Evolutionary conservation across 140 eudicot genomes (phyloP).

Genomic region (Cichorium intybus): DNA sequence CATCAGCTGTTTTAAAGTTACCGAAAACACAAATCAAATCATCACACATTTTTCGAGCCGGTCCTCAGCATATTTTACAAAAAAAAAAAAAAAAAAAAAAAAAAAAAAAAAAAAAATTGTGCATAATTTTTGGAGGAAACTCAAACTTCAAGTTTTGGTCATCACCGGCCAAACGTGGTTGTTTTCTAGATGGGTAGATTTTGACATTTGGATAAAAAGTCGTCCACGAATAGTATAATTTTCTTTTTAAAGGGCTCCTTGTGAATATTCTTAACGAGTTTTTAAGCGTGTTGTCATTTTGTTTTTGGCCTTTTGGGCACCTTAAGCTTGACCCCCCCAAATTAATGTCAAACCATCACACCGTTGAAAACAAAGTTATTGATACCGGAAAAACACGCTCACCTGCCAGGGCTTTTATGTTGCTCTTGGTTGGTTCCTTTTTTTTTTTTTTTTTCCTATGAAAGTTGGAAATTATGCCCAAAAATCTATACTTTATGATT

Average conservation of each 20-base stretch:
- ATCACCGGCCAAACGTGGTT: conserved; percentile 17
- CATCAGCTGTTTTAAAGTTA: too few species aligned
- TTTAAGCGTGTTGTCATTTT: conserved; percentile 14
- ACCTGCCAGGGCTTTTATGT: background rate
- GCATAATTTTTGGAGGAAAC: background rate
- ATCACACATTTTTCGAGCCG: too few species aligned
- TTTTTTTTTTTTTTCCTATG: background rate
- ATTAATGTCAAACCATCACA: background rate
- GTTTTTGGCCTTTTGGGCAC: background rate
- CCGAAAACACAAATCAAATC: too few species aligned
- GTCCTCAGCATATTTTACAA: too few species aligned
- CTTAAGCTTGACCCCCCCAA: conserved; percentile 20
- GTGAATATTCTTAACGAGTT: conserved; percentile 20
- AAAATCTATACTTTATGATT: too few species aligned
- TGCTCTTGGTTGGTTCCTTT: background rate
- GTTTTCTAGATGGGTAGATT: background rate
- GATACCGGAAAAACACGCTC: background rate
- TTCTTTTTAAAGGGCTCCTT: background rate
- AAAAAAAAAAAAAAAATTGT: background rate
- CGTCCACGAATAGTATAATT: background rate
- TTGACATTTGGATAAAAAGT: background rate
- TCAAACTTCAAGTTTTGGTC: conserved; percentile 19
- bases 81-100: background rate
- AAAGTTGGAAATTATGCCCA: too few species aligned
- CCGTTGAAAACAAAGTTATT: background rate